Evolutionary conservation across 352 stramenopile genomes (phyloP), one percentile per base, ranked within the genome.

Genomic region (Phytophthora cactorum): DNA sequence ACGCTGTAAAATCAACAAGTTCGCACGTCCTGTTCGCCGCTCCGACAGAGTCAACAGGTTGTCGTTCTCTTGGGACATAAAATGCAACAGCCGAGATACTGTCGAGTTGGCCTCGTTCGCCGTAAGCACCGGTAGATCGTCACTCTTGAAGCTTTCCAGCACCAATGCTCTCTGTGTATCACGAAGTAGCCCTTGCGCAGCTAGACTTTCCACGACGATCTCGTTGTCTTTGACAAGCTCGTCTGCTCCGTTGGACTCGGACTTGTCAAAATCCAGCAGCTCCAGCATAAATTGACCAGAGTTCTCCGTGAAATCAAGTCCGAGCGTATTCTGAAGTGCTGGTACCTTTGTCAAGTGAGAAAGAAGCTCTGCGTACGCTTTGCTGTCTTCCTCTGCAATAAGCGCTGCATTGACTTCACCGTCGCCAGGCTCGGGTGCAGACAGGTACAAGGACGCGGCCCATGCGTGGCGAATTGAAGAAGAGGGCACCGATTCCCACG

Each of bases 121-220:
- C 6, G 66, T 73, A 32, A 76, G 54, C 15, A 87, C 61, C 27
- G 82, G 68, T 2, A 76, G 56, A 47, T 76, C 53, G 34, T 82
- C 75, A 34, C 49, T 62, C 22, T 74, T 74, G 34, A 71, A 63
- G 28, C 54, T 55, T 15, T 82, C 58, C 22, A 81, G 43, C 31
- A 71, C 45, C 50, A 79, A 43, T 12, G 63, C 49, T 14, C 71
- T 74, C 25, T 70, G 63, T 6, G 74, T 59, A 51, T 89, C 80
- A 43, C 80, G 76, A 28, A 89, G 72, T 55, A 89, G 58, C 0
- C 80, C 80, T 31, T 89, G 80, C 2, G 79, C 59, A 28, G 80
- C 81, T 52, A 89, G 65, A 53, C 80, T 89, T 55, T 86, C 80
- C 22, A 89, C 68, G 31, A 89, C 78, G 28, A 89, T 89, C 52